Percentiles rank a stretch among this genome's conserved stretches.
Conservation (phyloP, 2,329 filamentous ascomycete species). For the Colletotrichum destructivum region DNA sequence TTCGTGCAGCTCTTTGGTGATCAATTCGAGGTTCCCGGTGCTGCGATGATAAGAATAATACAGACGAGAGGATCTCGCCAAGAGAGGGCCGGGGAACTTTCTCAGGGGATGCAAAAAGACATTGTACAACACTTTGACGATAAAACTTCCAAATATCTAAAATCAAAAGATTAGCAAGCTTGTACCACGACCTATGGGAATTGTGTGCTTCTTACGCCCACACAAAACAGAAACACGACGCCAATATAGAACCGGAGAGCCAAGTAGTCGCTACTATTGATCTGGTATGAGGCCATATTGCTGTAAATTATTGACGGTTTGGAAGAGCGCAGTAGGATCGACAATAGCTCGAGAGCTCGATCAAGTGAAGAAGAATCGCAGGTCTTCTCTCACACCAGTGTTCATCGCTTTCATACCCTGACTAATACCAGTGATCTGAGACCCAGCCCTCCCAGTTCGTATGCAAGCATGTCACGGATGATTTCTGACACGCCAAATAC, state of each 20-base stretch:
- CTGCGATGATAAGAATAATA: slow-evolving; percentile 1
- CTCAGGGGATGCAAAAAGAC: background rate
- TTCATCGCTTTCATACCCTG: too few species aligned
- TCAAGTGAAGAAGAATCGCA: too few species aligned
- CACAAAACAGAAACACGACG: background rate
- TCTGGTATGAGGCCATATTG: background rate
- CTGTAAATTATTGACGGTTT: background rate
- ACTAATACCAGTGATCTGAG: too few species aligned
- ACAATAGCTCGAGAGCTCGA: too few species aligned
- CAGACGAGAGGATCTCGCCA: background rate
- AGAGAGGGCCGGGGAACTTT: background rate
- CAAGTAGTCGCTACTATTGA: background rate
- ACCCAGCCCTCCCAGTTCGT: too few species aligned
- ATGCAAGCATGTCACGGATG: too few species aligned
- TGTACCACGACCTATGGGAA: background rate
- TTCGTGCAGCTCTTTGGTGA: slow-evolving; percentile 17
- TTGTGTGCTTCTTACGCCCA: background rate
- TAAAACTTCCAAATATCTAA: background rate
- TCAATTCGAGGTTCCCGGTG: background rate
- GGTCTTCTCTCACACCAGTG: too few species aligned
- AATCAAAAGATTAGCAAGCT: background rate
- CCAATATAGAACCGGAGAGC: background rate
- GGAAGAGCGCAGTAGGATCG: too few species aligned
- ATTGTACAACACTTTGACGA: background rate
- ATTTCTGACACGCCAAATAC: too few species aligned